Evolutionary conservation across 106 monocot genomes (phyloP), one percentile per base, ranked within the genome.

Genomic region (Dioscorea dumetorum): DNA sequence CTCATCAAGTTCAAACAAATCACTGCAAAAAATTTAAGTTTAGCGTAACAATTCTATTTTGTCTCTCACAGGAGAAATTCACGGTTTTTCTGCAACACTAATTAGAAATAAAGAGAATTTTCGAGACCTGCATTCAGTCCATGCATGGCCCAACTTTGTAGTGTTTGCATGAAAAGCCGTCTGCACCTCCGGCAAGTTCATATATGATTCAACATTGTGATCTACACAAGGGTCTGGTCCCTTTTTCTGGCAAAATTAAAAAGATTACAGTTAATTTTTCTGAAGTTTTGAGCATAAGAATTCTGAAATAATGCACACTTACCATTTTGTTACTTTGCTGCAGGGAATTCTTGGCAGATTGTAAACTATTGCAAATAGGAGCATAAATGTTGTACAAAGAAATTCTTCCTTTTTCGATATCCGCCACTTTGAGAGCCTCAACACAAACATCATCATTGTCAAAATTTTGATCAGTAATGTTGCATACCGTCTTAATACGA

Each of bases 341-440:
- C 53, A 32, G 52, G 48, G 24, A 48, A 66, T 48, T 15, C 22
- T 17, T 69, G 52, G 1, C 28, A 28, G 8, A 22, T 22, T 62
- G 58, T 18, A 60, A 31, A 8, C 11, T 10, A 14, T 4, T 18
- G 51, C 66, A 72, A 0, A 61, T 8, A 17, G 77, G 66, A 52
- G 70, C 77, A 61, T 77, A 77, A 50, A 77, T 77, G 58, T 71
- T 58, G 35, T 77, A 77, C 6, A 9, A 10, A 61, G 71, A 66
- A 11, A 77, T 65, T 12, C 52, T 13, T 34, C 71, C 71, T 23
- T 66, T 8, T 49, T 71, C 66, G 1, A 21, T 21, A 11, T 49
- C 12, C 22, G 66, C 71, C 34, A 48, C 19, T 3, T 23, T 1
- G 4, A 71, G 0, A 0, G 66, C 77, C 14, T 24, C 21, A 0